Conservation (phyloP, 2,329 filamentous ascomycete genomes). For the Cercospora beticola region DNA sequence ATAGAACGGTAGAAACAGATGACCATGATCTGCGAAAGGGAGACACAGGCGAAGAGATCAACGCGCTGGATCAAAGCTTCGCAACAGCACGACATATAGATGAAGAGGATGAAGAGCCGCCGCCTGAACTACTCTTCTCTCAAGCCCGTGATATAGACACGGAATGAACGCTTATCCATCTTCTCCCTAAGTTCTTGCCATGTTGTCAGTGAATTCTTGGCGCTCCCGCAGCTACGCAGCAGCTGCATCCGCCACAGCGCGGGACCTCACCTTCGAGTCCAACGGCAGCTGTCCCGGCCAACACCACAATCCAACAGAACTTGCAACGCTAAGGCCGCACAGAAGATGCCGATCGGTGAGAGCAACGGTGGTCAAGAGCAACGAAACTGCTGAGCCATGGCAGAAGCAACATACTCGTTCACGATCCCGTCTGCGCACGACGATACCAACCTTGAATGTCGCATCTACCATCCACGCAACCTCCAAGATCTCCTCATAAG, state of each 20-base stretch:
- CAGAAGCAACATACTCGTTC: conserved; percentile 50
- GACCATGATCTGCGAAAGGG: conserved; percentile 8
- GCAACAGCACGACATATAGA: conserved; percentile 33
- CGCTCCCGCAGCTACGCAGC: neutral
- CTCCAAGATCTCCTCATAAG: neutral
- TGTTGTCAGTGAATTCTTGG: neutral
- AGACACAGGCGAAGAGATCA: conserved; percentile 32
- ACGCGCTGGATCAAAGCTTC: conserved; percentile 38
- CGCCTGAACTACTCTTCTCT: conserved; percentile 52
- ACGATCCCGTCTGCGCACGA: conserved; percentile 84
- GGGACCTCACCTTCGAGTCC: neutral
- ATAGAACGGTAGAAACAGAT: conserved; percentile 7
- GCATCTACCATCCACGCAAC: conserved; percentile 65
- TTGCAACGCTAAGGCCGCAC: neutral
- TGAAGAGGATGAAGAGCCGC: conserved; percentile 46
- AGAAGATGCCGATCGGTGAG: neutral
- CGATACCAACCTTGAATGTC: conserved; percentile 71
- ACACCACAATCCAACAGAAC: neutral
- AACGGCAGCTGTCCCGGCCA: neutral
- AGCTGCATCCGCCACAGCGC: neutral
- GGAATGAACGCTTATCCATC: conserved; percentile 10
- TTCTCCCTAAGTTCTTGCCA: neutral
- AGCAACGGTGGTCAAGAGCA: neutral
- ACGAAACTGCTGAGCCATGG: neutral
- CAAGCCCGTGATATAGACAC: conserved; percentile 41